Base-by-base conservation (phyloP, 1,284 basidiomycete species). In the Ustilago vetiveriae region DNA sequence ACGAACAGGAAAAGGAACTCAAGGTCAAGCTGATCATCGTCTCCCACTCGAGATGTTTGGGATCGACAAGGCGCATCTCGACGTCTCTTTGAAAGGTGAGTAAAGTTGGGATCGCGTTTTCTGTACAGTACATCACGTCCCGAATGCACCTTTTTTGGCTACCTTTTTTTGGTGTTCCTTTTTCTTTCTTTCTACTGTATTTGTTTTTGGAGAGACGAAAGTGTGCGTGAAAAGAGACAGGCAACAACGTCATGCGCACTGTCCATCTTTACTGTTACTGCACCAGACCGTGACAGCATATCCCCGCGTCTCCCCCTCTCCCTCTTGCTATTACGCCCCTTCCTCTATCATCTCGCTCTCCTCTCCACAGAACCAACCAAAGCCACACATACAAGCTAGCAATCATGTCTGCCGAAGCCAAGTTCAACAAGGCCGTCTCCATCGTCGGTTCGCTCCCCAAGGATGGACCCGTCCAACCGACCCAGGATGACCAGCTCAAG, bases 401-500 rank as follows among this genome's bases (percentile, higher is more conserved):
- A 37, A 63, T 19, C 53, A 72, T 72, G 69, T 67, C 69, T 51
- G 62, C 57, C 66, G 66, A 74, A 52, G 55, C 67, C 49, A 72
- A 76, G 56, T 77, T 77, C 65, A 58, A 72, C 59, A 75, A 72
- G 56, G 71, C 71, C 54, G 71, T 74, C 16, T 47, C 55, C 30
- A 63, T 75, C 40, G 72, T 77, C 58, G 65, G 64, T 32, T 54
- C 46, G 29, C 53, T 74, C 46, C 68, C 71, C 46, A 75, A 75
- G 71, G 66, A 79, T 42, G 72, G 73, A 19, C 75, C 76, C 23
- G 76, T 76, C 27, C 71, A 80, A 70, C 77, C 78, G 41, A 53
- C 60, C 33, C 76, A 79, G 70, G 60, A 68, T 22, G 62, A 79
- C 22, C 77, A 82, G 71, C 71, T 82, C 59, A 73, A 66, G 58